phyloP scores from a whole-genome alignment of 768 basidiomycete species.

The Russula virescens region DNA sequence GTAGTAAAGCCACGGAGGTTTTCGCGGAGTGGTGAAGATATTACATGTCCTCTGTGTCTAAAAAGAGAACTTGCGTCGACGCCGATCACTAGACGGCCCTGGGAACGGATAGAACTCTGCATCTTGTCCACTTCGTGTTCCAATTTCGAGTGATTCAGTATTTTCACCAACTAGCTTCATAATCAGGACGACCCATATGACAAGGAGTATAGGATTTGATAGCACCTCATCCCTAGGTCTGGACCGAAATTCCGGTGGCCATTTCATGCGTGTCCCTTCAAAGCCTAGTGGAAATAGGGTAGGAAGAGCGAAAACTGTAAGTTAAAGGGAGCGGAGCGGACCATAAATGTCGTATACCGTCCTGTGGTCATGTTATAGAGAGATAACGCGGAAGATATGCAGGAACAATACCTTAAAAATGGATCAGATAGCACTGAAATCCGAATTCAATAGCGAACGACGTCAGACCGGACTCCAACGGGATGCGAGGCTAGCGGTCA shows the following conservation, averaged over 20 bases:
- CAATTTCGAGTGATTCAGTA: constrained; percentile 37
- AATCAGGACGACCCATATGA: neutral
- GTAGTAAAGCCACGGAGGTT: constrained; percentile 26
- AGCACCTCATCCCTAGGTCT: constrained; percentile 46
- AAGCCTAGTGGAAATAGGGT: constrained; percentile 27
- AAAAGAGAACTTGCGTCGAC: constrained; percentile 49
- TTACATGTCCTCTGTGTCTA: constrained; percentile 27
- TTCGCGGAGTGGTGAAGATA: neutral
- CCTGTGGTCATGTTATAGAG: constrained; percentile 14
- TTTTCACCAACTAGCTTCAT: constrained; percentile 39
- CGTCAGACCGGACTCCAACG: neutral
- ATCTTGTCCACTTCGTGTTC: constrained; percentile 36
- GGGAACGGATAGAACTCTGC: constrained; percentile 40
- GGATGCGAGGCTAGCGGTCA: constrained; percentile 12
- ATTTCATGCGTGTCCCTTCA: constrained; percentile 38
- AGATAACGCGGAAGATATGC: constrained; percentile 25
- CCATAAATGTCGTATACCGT: constrained; percentile 25
- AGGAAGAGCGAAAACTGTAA: neutral
- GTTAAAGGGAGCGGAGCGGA: neutral
- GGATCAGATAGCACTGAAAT: constrained; percentile 25
- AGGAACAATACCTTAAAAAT: constrained; percentile 18
- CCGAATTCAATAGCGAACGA: constrained; percentile 2
- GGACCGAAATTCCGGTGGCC: constrained; percentile 41
- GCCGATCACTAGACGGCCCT: constrained; percentile 40
- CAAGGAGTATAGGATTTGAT: neutral